Conservation (phyloP, 2,329 filamentous ascomycete genomes). For the Torrubiella hemipterigena region DNA sequence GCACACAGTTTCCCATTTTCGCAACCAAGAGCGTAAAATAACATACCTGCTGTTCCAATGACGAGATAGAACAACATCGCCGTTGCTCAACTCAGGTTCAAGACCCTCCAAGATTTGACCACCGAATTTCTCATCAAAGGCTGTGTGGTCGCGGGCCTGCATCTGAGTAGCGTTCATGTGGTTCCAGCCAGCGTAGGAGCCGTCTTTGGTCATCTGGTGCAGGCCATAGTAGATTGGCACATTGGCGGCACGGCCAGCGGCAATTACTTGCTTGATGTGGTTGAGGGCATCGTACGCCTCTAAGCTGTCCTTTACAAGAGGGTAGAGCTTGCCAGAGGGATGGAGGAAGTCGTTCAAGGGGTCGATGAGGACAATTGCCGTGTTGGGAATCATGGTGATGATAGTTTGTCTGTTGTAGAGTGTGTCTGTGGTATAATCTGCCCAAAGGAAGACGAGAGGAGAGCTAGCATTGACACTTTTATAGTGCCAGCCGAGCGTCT, state of each 20-base stretch:
- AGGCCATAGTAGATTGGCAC: constrained; percentile 9
- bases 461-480: too few relatives aligned
- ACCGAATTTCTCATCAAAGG: constrained; percentile 8
- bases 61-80: constrained; percentile 8
- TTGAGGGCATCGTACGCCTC: constrained; percentile 5
- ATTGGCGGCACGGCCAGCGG: constrained; percentile 2
- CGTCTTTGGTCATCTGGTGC: constrained; percentile 7
- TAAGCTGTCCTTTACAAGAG: constrained; percentile 4
- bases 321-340: constrained; percentile 7
- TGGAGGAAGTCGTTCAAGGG: constrained; percentile 11
- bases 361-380: constrained; percentile 9
- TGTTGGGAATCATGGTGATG: not conserved
- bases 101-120: constrained; percentile 8
- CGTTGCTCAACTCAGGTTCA: constrained; percentile 8
- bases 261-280: constrained; percentile 5
- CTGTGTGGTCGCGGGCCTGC: not conserved
- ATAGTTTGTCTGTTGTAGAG: too few relatives aligned
- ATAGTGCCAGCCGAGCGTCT: too few relatives aligned
- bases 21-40: too few relatives aligned
- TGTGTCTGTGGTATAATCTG: too few relatives aligned
- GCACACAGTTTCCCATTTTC: too few relatives aligned
- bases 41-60: constrained; percentile 9
- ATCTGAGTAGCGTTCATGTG: constrained; percentile 4
- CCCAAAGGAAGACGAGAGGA: too few relatives aligned
- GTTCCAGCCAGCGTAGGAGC: constrained; percentile 5